Conservation (phyloP, 2,329 filamentous ascomycete species). For the Colletotrichum higginsianum region DNA sequence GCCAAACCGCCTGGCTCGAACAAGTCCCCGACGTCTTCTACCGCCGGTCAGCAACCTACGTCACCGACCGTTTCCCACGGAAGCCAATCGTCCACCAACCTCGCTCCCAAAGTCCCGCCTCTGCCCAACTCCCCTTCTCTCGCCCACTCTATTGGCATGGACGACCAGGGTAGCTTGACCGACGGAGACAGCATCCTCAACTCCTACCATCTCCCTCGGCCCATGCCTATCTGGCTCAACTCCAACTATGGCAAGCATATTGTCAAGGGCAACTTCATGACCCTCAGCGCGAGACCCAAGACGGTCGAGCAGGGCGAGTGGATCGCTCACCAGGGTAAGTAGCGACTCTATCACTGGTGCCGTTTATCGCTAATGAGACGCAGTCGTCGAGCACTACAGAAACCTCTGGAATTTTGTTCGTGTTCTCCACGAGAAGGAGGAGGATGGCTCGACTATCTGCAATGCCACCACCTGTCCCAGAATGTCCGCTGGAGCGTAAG, state of each 20-base stretch:
- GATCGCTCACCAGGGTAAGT: constrained; percentile 92
- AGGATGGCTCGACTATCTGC: constrained; percentile 84
- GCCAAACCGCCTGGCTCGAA: constrained; percentile 65
- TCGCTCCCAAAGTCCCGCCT: constrained; percentile 73
- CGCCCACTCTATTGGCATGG: constrained; percentile 78
- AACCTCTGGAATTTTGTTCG: constrained; percentile 91
- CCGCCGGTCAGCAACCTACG: constrained; percentile 63
- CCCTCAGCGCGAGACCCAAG: constrained; percentile 90
- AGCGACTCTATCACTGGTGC: not conserved
- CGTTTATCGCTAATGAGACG: constrained; percentile 9
- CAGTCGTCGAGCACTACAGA: constrained; percentile 94
- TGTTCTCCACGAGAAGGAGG: constrained; percentile 88
- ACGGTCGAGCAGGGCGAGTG: constrained; percentile 96
- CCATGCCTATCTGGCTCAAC: constrained; percentile 82
- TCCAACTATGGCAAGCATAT: constrained; percentile 85
- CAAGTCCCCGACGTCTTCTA: constrained; percentile 67
- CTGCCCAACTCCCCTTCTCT: constrained; percentile 76
- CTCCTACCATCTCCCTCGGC: constrained; percentile 75
- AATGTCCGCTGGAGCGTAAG: constrained; percentile 95
- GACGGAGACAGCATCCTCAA: constrained; percentile 70
- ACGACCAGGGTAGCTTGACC: constrained; percentile 67
- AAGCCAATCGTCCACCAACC: constrained; percentile 65
- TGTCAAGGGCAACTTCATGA: constrained; percentile 98
- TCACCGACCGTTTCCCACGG: constrained; percentile 65
- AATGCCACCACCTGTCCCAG: constrained; percentile 87